Base-by-base conservation (phyloP, 1,284 basidiomycete genomes). In the Apiotrichum veenhuisii region DNA sequence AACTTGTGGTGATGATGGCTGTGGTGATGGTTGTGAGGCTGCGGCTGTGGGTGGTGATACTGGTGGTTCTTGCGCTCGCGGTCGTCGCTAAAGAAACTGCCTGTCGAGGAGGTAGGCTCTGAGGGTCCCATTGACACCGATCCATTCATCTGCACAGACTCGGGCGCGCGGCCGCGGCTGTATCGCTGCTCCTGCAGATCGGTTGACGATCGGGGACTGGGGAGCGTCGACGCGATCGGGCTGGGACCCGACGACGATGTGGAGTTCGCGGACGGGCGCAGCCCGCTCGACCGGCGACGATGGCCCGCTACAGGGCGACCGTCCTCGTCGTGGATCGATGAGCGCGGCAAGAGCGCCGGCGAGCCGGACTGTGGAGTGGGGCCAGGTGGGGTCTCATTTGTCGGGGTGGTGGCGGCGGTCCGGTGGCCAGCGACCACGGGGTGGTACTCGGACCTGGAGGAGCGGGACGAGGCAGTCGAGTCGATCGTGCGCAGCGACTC, bases 1-100 rank as follows among this genome's bases (percentile, higher is more conserved):
- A 78, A 78, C 40, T 71, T 70, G 52, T 57, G 55, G 25, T 57
- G 52, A 33, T 67, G 69, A 25, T 52, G 51, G 27, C 15, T 43
- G 9, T 48, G 22, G 9, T 38, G 37, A 38, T 38, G 34, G 34
- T 17, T 36, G 34, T 11, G 17, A 36, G 34, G 12, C 34, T 11
- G 12, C 3, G 34, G 17, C 34, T 14, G 15, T 17, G 37, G 15
- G 17, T n/a, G 15, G 37, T 17, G 4, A 12, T 18, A n/a, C 15
- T 18, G 15, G 18, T 8, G 17, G 17, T 38, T 38, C 37, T 18
- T 46, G 11, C 68, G 57, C 3, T 67, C 67, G 25, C 70, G 64
- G 30, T 64, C 59, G 25, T 66, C 67, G 22, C 17, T 37, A 14
- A 27, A 50, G 2, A 12, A 22, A n/a, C 37, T 38, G 10, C n/a